Conservation (phyloP, 2,329 filamentous ascomycete species). For the Penicillium sp. region DNA sequence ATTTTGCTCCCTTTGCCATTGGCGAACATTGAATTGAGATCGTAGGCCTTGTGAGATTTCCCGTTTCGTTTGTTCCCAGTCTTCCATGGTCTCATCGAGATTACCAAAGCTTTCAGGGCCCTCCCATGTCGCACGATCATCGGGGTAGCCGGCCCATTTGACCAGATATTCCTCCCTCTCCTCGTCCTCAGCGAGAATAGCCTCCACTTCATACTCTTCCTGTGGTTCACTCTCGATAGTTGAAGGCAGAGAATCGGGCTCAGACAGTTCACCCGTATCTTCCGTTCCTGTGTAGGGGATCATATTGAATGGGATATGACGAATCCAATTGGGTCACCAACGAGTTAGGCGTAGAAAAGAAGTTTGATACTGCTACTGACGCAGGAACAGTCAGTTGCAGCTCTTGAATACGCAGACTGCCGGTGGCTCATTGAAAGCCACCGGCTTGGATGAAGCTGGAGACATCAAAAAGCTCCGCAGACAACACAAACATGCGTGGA, state of each 20-base stretch:
- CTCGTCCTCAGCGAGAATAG: slow-evolving; percentile 50
- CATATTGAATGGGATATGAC: not conserved
- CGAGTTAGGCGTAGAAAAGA: not conserved
- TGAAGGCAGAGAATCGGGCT: slow-evolving; percentile 59
- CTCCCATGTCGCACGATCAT: slow-evolving; percentile 58
- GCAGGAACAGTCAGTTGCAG: not conserved
- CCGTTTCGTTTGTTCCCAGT: slow-evolving; percentile 41
- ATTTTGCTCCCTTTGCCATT: slow-evolving; percentile 26
- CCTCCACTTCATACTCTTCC: slow-evolving; percentile 55
- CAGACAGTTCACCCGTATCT: slow-evolving; percentile 24
- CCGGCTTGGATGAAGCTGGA: not conserved
- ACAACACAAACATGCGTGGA: not conserved
- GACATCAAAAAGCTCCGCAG: not conserved
- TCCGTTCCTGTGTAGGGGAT: slow-evolving; percentile 9
- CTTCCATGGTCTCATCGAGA: slow-evolving; percentile 36
- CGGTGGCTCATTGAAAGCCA: not conserved
- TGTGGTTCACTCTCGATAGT: slow-evolving; percentile 46
- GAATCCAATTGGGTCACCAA: not conserved
- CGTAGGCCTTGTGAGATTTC: slow-evolving; percentile 31
- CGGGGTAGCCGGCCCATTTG: slow-evolving; percentile 61
- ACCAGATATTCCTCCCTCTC: slow-evolving; percentile 55
- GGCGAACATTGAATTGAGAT: slow-evolving; percentile 32
- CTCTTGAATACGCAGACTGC: not conserved
- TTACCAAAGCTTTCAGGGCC: slow-evolving; percentile 42
- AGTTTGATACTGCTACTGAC: not conserved